Percentiles rank a stretch among this genome's conserved stretches.
These are phyloP conservation scores for Starmerella stigmatis DNA, from an alignment of 805 yeast species.

Conservation along the genomic window DNA sequence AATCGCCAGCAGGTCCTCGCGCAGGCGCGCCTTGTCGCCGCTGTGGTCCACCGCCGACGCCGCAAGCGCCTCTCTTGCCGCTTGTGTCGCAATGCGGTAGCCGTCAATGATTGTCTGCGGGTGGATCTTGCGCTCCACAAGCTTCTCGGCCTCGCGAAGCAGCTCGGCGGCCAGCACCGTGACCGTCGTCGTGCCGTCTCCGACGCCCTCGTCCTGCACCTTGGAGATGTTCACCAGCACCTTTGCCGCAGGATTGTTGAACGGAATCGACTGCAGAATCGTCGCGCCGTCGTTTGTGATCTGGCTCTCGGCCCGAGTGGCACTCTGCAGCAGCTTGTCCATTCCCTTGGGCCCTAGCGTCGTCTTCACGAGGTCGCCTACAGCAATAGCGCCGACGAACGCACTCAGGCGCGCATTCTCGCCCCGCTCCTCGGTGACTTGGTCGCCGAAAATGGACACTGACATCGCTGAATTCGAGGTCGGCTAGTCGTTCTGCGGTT, in stretches of 20 bases:
- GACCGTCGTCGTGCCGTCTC: constrained; percentile 97
- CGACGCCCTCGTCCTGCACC: constrained; percentile 96
- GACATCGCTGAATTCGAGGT: constrained; percentile 35
- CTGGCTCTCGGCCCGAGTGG: constrained; percentile 55
- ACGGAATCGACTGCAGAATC: constrained; percentile 81
- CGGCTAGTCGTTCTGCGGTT: neutral
- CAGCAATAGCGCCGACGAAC: constrained; percentile 97
- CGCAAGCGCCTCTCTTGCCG: constrained; percentile 76
- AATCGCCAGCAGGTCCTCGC: constrained; percentile 69
- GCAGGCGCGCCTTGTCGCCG: constrained; percentile 46
- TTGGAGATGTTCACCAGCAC: constrained; percentile 88
- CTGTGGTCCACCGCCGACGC: constrained; percentile 67
- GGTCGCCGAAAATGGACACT: constrained; percentile 92
- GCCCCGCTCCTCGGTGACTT: constrained; percentile 94
- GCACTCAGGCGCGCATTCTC: constrained; percentile 96
- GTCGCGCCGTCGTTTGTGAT: constrained; percentile 95
- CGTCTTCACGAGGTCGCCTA: constrained; percentile 89
- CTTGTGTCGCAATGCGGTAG: constrained; percentile 72
- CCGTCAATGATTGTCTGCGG: constrained; percentile 98
- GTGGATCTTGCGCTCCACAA: constrained; percentile 86
- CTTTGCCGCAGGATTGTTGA: constrained; percentile 96
- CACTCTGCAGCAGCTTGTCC: constrained; percentile 88
- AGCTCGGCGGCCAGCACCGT: constrained; percentile 91
- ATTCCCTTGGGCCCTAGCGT: constrained; percentile 98
- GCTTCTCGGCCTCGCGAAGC: constrained; percentile 86